Evolutionary conservation across 495 filamentous ascomycete genomes (phyloP), one percentile per base, ranked within the genome.

Genomic region (Tricharina praecox): DNA sequence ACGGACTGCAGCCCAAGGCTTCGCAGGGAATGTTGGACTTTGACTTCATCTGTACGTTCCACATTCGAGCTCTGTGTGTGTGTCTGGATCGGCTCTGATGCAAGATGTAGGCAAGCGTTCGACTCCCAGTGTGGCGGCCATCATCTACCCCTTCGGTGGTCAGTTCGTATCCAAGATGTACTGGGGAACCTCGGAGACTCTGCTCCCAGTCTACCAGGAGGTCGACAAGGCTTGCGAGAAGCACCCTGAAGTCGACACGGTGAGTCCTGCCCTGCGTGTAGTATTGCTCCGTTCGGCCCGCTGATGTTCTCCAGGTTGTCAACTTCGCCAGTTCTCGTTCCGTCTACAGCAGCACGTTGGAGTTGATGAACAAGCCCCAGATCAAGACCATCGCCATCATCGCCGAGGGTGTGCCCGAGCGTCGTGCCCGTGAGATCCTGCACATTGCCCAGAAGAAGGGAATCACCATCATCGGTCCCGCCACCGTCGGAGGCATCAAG

Each of bases 161-260:
- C 90, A 97, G 66, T 97, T 96, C 78, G 92, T 97, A 57, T 94
- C 86, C 76, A 97, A 97, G 79, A 97, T 97, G 90, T 93, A 97
- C 78, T 97, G 90, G 90, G 90, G 90, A 60, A 97, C 90, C 53
- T 95, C 87, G 69, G 90, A 97, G 75, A 97, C 90, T 37, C 81
- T 97, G 30, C 82, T 97, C 45, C 92, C 92, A 45, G 90, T 97
- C 63, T 97, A 97, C 75, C 87, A 97, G 70, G 77, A 83, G 54
- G 84, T 87, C 26, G 69, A 76, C 60, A 94, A 95, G 73, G 90
- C 90, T 51, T 79, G 95, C 63, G 80, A 80, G 65, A 97, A 97
- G 77, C 90, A 97, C 75, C 77, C 73, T 47, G 90, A 97, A 55
- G 90, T 97, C 46, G 90, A 97, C 65, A 86, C 83, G 25, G 58